Percentiles rank a stretch among this genome's conserved stretches.
These are phyloP conservation scores for Hymenoscyphus albidus DNA, from an alignment of 2,329 filamentous ascomycete species.

Conservation along the genomic window DNA sequence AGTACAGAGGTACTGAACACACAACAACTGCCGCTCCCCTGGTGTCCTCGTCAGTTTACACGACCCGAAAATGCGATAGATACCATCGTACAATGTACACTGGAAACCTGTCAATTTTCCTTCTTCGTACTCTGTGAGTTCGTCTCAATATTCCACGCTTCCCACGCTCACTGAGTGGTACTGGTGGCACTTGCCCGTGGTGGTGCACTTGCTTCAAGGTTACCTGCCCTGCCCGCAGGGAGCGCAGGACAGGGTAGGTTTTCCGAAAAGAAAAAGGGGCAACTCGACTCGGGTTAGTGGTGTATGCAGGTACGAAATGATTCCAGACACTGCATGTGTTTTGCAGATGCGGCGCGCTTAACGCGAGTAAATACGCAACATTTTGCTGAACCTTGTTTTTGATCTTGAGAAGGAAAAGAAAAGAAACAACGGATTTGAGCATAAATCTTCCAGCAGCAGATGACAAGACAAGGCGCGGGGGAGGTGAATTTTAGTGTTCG, in stretches of 20 bases:
- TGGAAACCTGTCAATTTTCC: background rate
- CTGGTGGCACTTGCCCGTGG: background rate
- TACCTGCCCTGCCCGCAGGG: background rate
- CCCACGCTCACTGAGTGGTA: background rate
- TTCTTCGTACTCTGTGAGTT: background rate
- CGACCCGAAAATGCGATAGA: background rate
- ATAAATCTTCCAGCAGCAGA: background rate
- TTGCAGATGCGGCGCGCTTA: background rate
- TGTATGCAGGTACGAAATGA: background rate
- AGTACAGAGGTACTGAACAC: background rate
- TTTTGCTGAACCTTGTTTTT: background rate
- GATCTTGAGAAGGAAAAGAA: background rate
- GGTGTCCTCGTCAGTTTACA: background rate
- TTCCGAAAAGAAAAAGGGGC: slow-evolving; percentile 3
- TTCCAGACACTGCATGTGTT: background rate
- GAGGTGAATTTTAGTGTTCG: background rate
- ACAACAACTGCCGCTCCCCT: background rate
- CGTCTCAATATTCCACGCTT: background rate
- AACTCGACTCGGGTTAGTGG: slow-evolving; percentile 1
- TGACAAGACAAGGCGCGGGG: background rate
- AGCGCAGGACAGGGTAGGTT: background rate
- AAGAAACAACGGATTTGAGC: background rate
- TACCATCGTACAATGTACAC: background rate
- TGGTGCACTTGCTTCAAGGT: background rate
- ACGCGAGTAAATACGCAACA: background rate